These are phyloP conservation scores for Chalara sp. DNA, from an alignment of 2,329 filamentous ascomycete species.

Conservation along the genomic window DNA sequence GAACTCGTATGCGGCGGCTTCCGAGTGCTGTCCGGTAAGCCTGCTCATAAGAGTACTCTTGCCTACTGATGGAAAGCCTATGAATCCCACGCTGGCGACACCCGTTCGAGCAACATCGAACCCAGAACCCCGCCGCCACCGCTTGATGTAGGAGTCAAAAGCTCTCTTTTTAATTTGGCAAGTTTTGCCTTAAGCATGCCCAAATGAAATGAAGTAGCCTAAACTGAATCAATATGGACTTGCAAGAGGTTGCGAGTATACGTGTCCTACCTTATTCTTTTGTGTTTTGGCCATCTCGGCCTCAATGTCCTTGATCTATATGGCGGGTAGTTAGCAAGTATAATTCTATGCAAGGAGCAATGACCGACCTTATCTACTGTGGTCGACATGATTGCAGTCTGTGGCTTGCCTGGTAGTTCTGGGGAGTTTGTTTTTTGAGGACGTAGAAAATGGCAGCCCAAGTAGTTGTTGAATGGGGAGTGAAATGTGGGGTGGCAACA, in stretches of 20 bases:
- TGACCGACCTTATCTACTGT: conserved; percentile 84
- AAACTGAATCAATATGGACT: no score
- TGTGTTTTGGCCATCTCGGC: conserved; percentile 95
- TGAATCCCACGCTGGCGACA: conserved; percentile 95
- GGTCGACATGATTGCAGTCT: conserved; percentile 68
- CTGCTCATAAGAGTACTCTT: conserved; percentile 97
- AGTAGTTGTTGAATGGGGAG: no score
- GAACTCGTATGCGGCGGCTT: conserved; percentile 97
- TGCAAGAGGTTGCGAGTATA: no score
- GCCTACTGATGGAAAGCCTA: conserved; percentile 95
- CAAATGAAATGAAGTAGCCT: conserved; percentile 77
- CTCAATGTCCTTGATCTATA: conserved; percentile 93
- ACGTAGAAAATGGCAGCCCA: no score
- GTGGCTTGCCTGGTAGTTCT: no score
- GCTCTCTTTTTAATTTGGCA: conserved; percentile 93
- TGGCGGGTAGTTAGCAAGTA: conserved; percentile 21
- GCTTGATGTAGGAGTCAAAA: conserved; percentile 77
- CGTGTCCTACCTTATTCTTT: conserved; percentile 69
- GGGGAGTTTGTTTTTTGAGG: no score
- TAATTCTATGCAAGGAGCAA: not conserved
- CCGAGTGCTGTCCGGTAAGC: conserved; percentile 92
- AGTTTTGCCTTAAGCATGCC: conserved; percentile 97
- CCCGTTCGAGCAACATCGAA: conserved; percentile 98
- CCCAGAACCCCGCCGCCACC: conserved; percentile 81
- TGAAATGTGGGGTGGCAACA: no score